phyloP scores from a whole-genome alignment of 345 rosid species.

The Pseudoturritis turrita region DNA sequence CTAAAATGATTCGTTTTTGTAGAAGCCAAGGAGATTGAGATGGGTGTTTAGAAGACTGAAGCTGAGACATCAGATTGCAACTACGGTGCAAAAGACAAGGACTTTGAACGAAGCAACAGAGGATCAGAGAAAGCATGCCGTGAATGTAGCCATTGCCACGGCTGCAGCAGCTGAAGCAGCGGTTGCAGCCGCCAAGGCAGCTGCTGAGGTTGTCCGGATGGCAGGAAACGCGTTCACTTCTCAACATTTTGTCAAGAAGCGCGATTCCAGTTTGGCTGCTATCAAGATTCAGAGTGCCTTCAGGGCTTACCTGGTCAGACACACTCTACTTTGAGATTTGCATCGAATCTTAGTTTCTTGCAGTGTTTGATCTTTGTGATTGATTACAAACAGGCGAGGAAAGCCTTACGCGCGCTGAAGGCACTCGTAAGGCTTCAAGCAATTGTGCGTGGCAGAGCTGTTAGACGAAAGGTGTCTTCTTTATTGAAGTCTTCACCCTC shows the following conservation, averaged over 20 bases:
- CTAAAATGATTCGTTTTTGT: neutral
- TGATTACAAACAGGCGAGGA: slow-evolving; percentile 63
- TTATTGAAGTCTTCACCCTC: slow-evolving; percentile 31
- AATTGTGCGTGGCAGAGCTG: slow-evolving; percentile 67
- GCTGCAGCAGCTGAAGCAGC: slow-evolving; percentile 94
- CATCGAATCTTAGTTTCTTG: neutral
- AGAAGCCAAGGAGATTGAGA: slow-evolving; percentile 55
- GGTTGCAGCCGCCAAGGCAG: slow-evolving; percentile 79
- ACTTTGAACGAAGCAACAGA: slow-evolving; percentile 53
- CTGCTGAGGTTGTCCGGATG: slow-evolving; percentile 86
- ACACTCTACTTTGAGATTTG: neutral
- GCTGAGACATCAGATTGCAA: slow-evolving; percentile 46
- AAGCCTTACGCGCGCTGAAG: slow-evolving; percentile 78
- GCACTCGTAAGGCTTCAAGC: slow-evolving; percentile 92
- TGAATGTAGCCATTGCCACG: slow-evolving; percentile 79
- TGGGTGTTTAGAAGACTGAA: slow-evolving; percentile 51
- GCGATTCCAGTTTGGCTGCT: slow-evolving; percentile 49
- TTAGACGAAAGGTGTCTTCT: slow-evolving; percentile 40
- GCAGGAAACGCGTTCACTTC: slow-evolving; percentile 40
- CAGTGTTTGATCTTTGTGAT: slow-evolving; percentile 17
- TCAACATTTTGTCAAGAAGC: slow-evolving; percentile 21
- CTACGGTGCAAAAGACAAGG: slow-evolving; percentile 31
- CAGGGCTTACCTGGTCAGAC: slow-evolving; percentile 74
- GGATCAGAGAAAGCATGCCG: slow-evolving; percentile 71
- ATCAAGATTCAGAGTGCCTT: slow-evolving; percentile 69